phyloP scores from a whole-genome alignment of 2,329 filamentous ascomycete species.

The Colletotrichum graminicola region DNA sequence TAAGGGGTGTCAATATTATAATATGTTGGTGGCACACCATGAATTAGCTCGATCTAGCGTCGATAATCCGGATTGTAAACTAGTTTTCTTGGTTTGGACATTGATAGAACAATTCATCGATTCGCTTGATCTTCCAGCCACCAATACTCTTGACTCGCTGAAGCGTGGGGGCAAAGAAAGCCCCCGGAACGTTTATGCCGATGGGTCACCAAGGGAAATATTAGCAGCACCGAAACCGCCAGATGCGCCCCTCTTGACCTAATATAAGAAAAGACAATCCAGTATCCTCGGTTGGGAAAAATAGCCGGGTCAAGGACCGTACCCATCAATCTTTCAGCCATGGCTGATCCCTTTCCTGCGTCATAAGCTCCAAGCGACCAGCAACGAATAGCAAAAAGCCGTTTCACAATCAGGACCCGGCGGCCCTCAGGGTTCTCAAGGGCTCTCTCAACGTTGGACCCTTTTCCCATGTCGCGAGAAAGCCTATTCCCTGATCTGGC shows the following conservation, averaged over 20 bases:
- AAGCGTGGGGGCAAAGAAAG: not conserved
- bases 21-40: not conserved
- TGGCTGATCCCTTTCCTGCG: not conserved
- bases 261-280: not conserved
- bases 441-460: constrained; percentile 2
- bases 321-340: not conserved
- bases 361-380: not conserved
- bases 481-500: constrained; percentile 13
- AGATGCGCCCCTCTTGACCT: not conserved
- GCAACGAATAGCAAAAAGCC: not conserved
- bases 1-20: not conserved
- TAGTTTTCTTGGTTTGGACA: no score
- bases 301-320: not conserved
- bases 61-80: not conserved
- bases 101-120: no score
- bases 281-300: no score
- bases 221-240: not conserved
- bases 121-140: no score
- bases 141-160: not conserved
- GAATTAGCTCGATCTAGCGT: not conserved
- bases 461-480: constrained; percentile 13
- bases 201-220: not conserved
- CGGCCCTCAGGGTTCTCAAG: constrained; percentile 32
- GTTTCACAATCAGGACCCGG: not conserved
- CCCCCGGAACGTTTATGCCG: not conserved